phyloP scores from a whole-genome alignment of 495 filamentous ascomycete species.

The Hypoxylon lienhwacheense region DNA sequence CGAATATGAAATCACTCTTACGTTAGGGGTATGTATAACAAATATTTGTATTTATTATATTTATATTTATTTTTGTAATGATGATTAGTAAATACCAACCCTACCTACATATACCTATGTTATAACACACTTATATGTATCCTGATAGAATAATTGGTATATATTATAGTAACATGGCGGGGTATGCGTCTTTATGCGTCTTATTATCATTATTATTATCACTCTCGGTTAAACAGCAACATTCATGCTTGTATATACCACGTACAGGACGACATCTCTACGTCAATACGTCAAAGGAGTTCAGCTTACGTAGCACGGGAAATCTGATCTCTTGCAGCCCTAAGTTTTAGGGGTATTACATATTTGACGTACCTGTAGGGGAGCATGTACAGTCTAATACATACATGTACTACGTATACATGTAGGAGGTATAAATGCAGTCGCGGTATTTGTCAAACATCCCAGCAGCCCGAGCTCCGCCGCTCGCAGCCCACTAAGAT shows the following conservation, averaged over 20 bases:
- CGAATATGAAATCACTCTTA: constrained; percentile 27
- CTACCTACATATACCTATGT: too few relatives aligned
- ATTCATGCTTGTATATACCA: too few relatives aligned
- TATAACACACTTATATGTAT: too few relatives aligned
- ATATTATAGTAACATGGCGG: constrained; percentile 24
- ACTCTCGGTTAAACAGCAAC: too few relatives aligned
- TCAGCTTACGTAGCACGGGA: constrained; percentile 14
- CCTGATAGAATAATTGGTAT: too few relatives aligned
- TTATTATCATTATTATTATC: constrained; percentile 12
- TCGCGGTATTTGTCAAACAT: constrained; percentile 33
- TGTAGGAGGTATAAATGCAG: too few relatives aligned
- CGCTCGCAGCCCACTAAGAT: constrained; percentile 23
- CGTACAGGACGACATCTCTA: too few relatives aligned
- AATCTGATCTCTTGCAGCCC: constrained; percentile 13
- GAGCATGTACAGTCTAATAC: not conserved
- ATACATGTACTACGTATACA: too few relatives aligned
- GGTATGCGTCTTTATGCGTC: constrained; percentile 19
- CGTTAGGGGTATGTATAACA: constrained; percentile 4
- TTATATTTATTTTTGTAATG: not conserved
- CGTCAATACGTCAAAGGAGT: constrained; percentile 32
- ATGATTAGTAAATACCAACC: not conserved
- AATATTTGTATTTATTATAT: not conserved
- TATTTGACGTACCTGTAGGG: not conserved
- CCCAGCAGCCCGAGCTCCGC: constrained; percentile 27
- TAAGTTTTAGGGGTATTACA: constrained; percentile 2